Evolutionary conservation across 805 yeast species (phyloP).

Genomic region (Barnettozyma pratensis): DNA sequence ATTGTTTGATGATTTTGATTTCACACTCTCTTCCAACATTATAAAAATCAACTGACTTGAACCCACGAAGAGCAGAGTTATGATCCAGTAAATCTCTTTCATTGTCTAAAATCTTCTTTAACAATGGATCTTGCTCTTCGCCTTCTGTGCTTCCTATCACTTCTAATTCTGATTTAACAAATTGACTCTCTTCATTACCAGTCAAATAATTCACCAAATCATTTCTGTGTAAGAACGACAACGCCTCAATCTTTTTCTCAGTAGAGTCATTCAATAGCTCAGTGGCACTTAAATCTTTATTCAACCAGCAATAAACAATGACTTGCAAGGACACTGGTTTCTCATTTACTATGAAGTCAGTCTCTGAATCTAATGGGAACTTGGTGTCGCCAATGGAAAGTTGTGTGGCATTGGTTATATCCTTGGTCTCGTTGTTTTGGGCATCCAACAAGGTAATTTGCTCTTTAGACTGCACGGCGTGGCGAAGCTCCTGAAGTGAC

Average conservation of each 20-base stretch:
- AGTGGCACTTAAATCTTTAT: constrained; percentile 67
- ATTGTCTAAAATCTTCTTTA: constrained; percentile 25
- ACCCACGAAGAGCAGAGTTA: constrained; percentile 59
- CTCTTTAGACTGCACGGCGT: not conserved
- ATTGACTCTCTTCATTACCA: constrained; percentile 61
- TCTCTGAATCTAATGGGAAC: constrained; percentile 17
- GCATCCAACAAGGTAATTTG: not conserved
- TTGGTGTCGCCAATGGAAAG: not conserved
- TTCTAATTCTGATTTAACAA: constrained; percentile 28
- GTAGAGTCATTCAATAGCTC: constrained; percentile 77
- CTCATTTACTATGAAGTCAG: constrained; percentile 52
- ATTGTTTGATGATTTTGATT: constrained; percentile 41
- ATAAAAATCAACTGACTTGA: constrained; percentile 62
- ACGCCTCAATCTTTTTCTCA: constrained; percentile 54
- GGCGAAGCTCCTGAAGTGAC: not conserved
- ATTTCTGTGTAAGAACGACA: constrained; percentile 79
- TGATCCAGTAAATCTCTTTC: constrained; percentile 54
- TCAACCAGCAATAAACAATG: constrained; percentile 73
- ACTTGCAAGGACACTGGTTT: constrained; percentile 48
- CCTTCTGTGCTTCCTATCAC: not conserved
- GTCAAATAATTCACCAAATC: constrained; percentile 79
- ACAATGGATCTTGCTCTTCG: constrained; percentile 32
- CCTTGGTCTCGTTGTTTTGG: not conserved
- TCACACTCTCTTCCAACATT: constrained; percentile 64
- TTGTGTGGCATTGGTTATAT: not conserved